phyloP scores from a whole-genome alignment of 2,329 filamentous ascomycete genomes.

The Fusarium phyllophilum region DNA sequence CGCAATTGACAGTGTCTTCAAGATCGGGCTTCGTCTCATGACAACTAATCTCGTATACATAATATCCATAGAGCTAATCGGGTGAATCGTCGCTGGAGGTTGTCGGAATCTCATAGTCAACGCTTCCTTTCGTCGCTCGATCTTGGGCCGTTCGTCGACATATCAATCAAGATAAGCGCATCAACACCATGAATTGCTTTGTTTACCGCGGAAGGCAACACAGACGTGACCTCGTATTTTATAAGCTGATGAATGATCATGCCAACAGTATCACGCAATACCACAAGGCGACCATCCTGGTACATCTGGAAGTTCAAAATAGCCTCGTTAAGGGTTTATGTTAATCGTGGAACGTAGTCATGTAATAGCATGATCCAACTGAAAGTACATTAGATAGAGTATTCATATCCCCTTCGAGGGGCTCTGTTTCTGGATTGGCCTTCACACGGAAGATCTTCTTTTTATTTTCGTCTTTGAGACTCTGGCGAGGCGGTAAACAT shows the following conservation, averaged over 20 bases:
- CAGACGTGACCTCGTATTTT: too few species aligned
- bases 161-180: too few species aligned
- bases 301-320: not conserved
- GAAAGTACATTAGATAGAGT: not conserved
- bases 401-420: not conserved
- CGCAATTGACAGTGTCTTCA: rapidly evolving
- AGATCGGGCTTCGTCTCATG: not conserved
- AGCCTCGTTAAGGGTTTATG: not conserved
- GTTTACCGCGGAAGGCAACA: too few species aligned
- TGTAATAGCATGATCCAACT: rapidly evolving
- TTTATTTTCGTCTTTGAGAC: constrained; percentile 5
- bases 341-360: not conserved
- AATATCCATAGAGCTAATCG: not conserved
- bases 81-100: not conserved
- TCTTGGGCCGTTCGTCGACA: not conserved
- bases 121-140: not conserved
- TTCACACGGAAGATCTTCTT: not conserved
- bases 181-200: too few species aligned
- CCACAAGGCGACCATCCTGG: rapidly evolving
- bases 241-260: not conserved
- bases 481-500: constrained; percentile 27
- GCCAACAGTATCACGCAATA: not conserved
- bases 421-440: not conserved
- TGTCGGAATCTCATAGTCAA: not conserved
- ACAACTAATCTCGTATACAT: too few species aligned